Percentiles rank a stretch among this genome's conserved stretches.
Evolutionary conservation across 805 yeast species (phyloP).

Genomic region (Schwanniomyces sp.): DNA sequence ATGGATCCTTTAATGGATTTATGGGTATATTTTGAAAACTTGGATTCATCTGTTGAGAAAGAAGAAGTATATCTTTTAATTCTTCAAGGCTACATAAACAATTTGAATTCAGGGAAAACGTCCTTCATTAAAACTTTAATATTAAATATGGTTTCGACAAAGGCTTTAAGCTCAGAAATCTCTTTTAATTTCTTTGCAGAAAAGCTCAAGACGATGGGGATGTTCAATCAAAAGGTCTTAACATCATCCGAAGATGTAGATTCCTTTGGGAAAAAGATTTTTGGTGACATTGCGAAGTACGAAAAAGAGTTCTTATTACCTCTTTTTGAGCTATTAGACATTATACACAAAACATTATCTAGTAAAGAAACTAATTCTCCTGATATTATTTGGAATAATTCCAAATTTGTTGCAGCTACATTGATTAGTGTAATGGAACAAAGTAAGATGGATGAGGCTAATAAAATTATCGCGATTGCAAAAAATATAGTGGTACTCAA

Average conservation of each 20-base stretch:
- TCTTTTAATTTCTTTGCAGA: constrained; percentile 7
- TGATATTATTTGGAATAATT: constrained; percentile 26
- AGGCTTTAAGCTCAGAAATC: not conserved
- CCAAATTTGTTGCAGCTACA: constrained; percentile 29
- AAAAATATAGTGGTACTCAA: not conserved
- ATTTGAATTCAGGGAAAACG: not conserved
- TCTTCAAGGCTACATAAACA: constrained; percentile 16
- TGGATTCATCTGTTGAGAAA: constrained; percentile 4
- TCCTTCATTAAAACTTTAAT: constrained; percentile 1
- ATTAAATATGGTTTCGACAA: not conserved
- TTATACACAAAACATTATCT: constrained; percentile 8
- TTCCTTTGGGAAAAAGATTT: not conserved
- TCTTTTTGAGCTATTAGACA: constrained; percentile 4
- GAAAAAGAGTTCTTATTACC: constrained; percentile 6
- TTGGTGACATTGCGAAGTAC: not conserved
- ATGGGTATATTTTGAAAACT: constrained; percentile 11
- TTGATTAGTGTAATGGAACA: constrained; percentile 6
- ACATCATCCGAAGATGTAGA: not conserved
- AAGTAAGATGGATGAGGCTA: not conserved
- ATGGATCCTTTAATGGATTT: constrained; percentile 3
- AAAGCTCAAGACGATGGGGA: constrained; percentile 20
- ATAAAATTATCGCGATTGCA: not conserved
- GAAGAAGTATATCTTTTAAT: constrained; percentile 22
- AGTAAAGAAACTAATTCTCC: not conserved
- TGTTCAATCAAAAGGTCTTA: constrained; percentile 14